Evolutionary conservation across 1,284 basidiomycete genomes (phyloP), one percentile per base, ranked within the genome.

Genomic region (Coriolopsis trogii): DNA sequence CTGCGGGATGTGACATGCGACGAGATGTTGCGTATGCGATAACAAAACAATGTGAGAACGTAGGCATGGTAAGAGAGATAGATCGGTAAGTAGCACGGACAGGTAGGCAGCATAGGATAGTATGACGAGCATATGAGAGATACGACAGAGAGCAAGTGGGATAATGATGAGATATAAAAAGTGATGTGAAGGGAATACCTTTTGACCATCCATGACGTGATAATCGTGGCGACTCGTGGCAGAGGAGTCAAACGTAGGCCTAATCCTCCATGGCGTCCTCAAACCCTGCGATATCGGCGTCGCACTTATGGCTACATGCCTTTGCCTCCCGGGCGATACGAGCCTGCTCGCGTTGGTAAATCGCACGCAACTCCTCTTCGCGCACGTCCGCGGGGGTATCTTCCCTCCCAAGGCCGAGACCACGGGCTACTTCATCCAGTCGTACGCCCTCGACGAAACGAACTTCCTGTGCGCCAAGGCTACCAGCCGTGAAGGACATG

Each of bases 291-390:
- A 58, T 53, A 12, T 59, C 60, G 34, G 60, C 56, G 34, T 47
- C 24, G 23, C 25, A 15, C 28, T 52, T 33, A 31, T 59, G 58
- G 0, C 69, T 39, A 8, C 41, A 57, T 21, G 59, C 71, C 62
- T 79, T 81, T 39, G 77, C 63, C 56, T 90, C 89, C 41, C 79
- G 79, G 24, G 68, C 64, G 43, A 87, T 74, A 50, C 79, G 74
- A 9, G 72, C 67, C 40, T 71, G 75, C 69, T 92, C 89, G 53
- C 79, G 75, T 29, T 78, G 72, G 85, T 87, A 91, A 44, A 92
- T 81, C 6, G 74, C 74, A 29, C 78, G 76, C 16, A 87, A 77
- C 56, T 89, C 89, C 62, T 89, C 87, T 59, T 85, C 82, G 42
- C 75, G 77, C 29, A 81, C 72, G 48, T 85, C 81, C 0, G 66